Conservation (phyloP, 2,329 filamentous ascomycete genomes). For the Rachicladosporium sp. region DNA sequence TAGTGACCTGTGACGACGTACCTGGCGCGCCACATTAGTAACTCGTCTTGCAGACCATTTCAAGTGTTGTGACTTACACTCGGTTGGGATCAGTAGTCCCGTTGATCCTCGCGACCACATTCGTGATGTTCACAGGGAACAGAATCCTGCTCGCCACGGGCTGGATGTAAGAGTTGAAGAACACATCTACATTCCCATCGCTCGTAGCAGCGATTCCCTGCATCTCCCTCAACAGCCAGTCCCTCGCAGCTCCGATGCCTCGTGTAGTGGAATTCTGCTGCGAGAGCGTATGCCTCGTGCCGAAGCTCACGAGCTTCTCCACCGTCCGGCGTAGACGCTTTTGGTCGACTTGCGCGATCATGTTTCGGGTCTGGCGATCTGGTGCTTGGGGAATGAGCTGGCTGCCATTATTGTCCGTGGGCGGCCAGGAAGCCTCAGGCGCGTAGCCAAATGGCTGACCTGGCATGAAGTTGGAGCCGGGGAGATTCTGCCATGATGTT, state of each 20-base stretch:
- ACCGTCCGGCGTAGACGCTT: conserved; percentile 39
- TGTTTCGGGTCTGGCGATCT: conserved; percentile 26
- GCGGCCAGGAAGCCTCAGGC: conserved; percentile 27
- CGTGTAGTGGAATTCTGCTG: conserved; percentile 38
- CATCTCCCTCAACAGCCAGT: conserved; percentile 45
- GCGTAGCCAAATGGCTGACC: conserved; percentile 11
- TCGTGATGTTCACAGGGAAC: conserved; percentile 41
- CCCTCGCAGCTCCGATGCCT: conserved; percentile 45
- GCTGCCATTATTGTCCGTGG: conserved; percentile 21
- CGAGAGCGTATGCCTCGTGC: conserved; percentile 45
- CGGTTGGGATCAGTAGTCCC: conserved; percentile 37
- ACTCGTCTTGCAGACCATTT: too few relatives aligned
- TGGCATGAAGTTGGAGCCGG: conserved; percentile 13
- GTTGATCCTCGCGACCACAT: conserved; percentile 40
- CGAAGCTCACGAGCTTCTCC: conserved; percentile 42
- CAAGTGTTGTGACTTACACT: conserved; percentile 11
- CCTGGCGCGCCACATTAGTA: too few relatives aligned
- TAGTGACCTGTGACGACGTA: conserved; percentile 47
- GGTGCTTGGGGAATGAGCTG: conserved; percentile 30
- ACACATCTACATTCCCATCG: conserved; percentile 40
- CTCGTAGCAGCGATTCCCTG: conserved; percentile 34
- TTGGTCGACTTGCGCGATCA: conserved; percentile 29
- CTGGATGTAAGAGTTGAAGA: conserved; percentile 41
- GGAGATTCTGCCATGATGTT: conserved; percentile 13
- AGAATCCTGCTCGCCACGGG: conserved; percentile 33